Percentiles rank a stretch among this genome's conserved stretches.
phyloP scores from a whole-genome alignment of 2,329 filamentous ascomycete species.

The Pseudogymnoascus sp. region DNA sequence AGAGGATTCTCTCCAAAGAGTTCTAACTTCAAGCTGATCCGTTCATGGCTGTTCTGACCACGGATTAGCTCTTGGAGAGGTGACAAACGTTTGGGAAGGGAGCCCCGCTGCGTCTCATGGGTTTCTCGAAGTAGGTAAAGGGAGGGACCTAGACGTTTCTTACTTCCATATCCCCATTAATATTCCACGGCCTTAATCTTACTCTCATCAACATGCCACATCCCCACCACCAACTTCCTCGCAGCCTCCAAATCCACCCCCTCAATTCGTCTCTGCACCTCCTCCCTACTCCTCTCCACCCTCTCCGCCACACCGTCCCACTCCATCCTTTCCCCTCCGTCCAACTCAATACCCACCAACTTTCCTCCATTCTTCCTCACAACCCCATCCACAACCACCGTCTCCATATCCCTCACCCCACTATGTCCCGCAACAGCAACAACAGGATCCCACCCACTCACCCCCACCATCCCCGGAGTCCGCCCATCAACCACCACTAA shows the following conservation, averaged over 20 bases:
- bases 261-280: conserved; percentile 27
- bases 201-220: conserved; percentile 25
- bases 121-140: no score
- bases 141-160: no score
- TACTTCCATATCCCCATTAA: conserved; percentile 15
- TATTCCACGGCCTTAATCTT: conserved; percentile 26
- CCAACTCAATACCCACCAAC: conserved; percentile 14
- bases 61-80: no score
- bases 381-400: conserved; percentile 37
- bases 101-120: no score
- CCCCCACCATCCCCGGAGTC: conserved; percentile 35
- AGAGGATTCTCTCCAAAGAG: no score
- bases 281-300: conserved; percentile 26
- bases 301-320: conserved; percentile 14
- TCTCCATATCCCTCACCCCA: conserved; percentile 34
- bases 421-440: conserved; percentile 37
- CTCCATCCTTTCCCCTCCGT: conserved; percentile 12
- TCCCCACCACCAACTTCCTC: conserved; percentile 25
- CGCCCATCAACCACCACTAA: conserved; percentile 39
- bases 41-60: no score
- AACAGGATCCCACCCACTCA: conserved; percentile 34
- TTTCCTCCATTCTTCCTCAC: conserved; percentile 31
- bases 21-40: no score
- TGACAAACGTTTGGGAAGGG: no score
- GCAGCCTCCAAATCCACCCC: conserved; percentile 25